Evolutionary conservation across 164 flowering plant species (phyloP).

Genomic region (Annona cherimola): DNA sequence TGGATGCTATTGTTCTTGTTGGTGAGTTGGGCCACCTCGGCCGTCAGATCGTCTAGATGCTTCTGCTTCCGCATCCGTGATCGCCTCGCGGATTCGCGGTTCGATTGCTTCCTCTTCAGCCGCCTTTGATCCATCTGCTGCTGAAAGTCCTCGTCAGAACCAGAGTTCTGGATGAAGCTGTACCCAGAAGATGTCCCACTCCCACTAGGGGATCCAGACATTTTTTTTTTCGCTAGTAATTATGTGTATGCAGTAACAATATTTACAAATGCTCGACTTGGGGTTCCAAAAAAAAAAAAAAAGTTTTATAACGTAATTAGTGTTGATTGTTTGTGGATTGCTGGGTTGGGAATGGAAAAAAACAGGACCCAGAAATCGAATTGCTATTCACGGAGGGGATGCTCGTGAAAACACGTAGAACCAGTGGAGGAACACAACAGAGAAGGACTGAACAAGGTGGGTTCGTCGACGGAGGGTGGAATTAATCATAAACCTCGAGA

Average conservation of each 20-base stretch:
- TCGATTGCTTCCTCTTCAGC: conserved; percentile 74
- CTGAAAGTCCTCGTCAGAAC: conserved; percentile 43
- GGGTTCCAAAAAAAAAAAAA: background rate
- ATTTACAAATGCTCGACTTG: conserved; percentile 1
- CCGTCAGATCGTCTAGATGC: conserved; percentile 70
- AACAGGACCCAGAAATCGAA: conserved; percentile 5
- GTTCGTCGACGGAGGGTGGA: conserved; percentile 44
- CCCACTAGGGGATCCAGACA: conserved; percentile 31
- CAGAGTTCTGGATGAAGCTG: conserved; percentile 23
- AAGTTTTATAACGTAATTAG: conserved; percentile 1
- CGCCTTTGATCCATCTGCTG: conserved; percentile 56
- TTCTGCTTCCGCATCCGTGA: conserved; percentile 82
- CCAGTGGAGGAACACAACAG: conserved; percentile 93
- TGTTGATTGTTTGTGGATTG: background rate
- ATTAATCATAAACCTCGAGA: conserved; percentile 57
- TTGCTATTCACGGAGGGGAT: conserved; percentile 11
- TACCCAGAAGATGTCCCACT: conserved; percentile 52
- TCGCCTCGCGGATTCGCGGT: conserved; percentile 88
- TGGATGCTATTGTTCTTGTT: conserved; percentile 52
- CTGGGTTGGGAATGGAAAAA: background rate
- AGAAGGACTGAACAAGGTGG: conserved; percentile 85
- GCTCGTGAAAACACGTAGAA: conserved; percentile 77
- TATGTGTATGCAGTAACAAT: background rate
- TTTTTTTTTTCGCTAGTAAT: background rate
- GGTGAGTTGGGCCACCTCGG: conserved; percentile 43